These are phyloP conservation scores for Platanthera guangdongensis DNA, from an alignment of 106 monocot species.

Conservation along the genomic window DNA sequence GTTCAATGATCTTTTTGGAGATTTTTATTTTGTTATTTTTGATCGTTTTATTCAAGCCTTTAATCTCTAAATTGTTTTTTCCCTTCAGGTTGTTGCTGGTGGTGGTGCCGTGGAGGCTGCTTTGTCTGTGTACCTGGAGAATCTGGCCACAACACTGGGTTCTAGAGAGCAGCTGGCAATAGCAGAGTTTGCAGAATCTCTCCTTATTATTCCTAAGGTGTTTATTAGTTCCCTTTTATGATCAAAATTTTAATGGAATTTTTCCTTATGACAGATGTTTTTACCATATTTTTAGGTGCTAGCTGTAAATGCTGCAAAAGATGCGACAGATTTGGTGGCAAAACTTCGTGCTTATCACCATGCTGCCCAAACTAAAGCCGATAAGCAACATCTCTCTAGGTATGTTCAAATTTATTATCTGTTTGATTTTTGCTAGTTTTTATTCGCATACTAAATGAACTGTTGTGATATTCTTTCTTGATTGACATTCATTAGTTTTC, in stretches of 20 bases:
- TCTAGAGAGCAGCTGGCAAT: constrained; percentile 76
- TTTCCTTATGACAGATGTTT: background rate
- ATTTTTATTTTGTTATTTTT: background rate
- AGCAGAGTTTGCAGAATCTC: constrained; percentile 67
- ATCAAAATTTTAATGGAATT: background rate
- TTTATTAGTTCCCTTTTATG: background rate
- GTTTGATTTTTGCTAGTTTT: background rate
- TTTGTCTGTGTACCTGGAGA: constrained; percentile 65
- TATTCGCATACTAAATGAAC: too few relatives aligned
- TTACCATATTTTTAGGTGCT: constrained; percentile 50
- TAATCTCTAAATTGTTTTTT: background rate
- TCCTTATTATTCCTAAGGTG: constrained; percentile 63
- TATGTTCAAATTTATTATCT: constrained; percentile 8
- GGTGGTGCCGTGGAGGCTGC: constrained; percentile 81
- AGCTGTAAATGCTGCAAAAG: constrained; percentile 96
- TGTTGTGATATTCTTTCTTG: too few relatives aligned
- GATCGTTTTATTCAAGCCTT: background rate
- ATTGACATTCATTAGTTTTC: too few relatives aligned
- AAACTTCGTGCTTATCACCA: constrained; percentile 94
- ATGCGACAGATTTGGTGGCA: constrained; percentile 92
- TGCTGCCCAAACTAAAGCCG: constrained; percentile 85
- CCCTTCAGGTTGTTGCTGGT: constrained; percentile 72
- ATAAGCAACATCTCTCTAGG: constrained; percentile 94
- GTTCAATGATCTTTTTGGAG: background rate
- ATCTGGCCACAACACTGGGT: constrained; percentile 71